These are phyloP conservation scores for Phytophthora colocasiae DNA, from an alignment of 352 stramenopile genomes.

Conservation along the genomic window DNA sequence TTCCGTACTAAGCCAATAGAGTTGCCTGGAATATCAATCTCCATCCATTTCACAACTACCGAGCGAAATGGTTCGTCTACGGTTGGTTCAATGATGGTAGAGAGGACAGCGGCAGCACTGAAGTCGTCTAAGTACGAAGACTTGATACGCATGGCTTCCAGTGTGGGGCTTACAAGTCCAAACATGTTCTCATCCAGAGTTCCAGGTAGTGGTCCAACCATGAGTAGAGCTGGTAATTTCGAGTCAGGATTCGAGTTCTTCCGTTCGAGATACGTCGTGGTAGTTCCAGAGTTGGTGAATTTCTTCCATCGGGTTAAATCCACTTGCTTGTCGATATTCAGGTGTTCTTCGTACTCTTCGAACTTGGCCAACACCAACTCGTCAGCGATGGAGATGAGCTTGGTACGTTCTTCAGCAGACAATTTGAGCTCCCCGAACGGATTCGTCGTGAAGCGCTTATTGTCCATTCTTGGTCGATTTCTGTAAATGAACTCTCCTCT, in stretches of 20 bases:
- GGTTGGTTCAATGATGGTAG: constrained; percentile 43
- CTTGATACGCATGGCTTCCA: constrained; percentile 32
- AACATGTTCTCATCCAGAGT: constrained; percentile 46
- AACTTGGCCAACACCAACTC: constrained; percentile 12
- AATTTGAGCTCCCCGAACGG: constrained; percentile 10
- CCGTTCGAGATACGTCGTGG: constrained; percentile 15
- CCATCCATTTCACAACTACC: constrained; percentile 40
- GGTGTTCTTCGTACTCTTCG: constrained; percentile 22
- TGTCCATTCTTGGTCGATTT: constrained; percentile 3
- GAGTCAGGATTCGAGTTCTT: constrained; percentile 19
- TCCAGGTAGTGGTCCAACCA: constrained; percentile 32
- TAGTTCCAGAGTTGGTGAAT: constrained; percentile 13
- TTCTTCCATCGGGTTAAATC: constrained; percentile 17
- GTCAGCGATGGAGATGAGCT: constrained; percentile 16
- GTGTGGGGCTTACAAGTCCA: constrained; percentile 32
- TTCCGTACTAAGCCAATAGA: constrained; percentile 23
- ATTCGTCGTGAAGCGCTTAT: constrained; percentile 14
- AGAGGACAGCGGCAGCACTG: constrained; percentile 47
- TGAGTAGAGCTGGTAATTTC: constrained; percentile 27
- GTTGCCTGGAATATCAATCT: constrained; percentile 16
- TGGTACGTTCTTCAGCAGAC: constrained; percentile 2
- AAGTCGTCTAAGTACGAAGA: constrained; percentile 22
- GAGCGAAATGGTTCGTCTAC: constrained; percentile 43
- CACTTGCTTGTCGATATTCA: constrained; percentile 14
- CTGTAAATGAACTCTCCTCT: not conserved